Evolutionary conservation across 352 stramenopile species (phyloP).

Genomic region (Phytophthora tentaculata): DNA sequence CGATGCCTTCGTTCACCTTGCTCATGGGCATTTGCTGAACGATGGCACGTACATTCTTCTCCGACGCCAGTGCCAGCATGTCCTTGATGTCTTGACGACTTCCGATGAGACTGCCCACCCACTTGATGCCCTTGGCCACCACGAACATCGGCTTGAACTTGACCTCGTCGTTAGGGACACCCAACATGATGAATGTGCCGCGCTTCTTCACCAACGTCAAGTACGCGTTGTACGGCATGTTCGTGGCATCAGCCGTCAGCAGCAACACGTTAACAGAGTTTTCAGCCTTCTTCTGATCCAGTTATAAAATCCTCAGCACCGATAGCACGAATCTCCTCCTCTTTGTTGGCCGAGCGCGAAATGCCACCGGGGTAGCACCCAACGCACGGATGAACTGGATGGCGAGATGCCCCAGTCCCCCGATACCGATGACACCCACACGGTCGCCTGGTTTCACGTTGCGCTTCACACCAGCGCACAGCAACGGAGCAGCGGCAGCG

Average conservation of each 20-base stretch:
- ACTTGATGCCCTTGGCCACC: neutral
- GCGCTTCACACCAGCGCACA: conserved; percentile 20
- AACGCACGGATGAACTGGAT: conserved; percentile 31
- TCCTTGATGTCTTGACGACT: conserved; percentile 47
- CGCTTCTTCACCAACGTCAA: conserved; percentile 56
- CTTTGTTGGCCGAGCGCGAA: conserved; percentile 23
- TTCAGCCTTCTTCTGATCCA: conserved; percentile 23
- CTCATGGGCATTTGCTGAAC: conserved; percentile 23
- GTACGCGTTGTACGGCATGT: conserved; percentile 56
- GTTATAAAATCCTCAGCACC: conserved; percentile 25
- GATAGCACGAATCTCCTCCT: conserved; percentile 19
- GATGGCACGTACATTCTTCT: conserved; percentile 56
- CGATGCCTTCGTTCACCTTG: conserved; percentile 23
- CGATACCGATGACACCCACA: conserved; percentile 22
- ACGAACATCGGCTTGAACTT: conserved; percentile 43
- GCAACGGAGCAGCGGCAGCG: conserved; percentile 6
- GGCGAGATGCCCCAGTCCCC: conserved; percentile 24
- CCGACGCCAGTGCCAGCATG: conserved; percentile 77
- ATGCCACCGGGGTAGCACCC: conserved; percentile 15
- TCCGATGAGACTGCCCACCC: conserved; percentile 10
- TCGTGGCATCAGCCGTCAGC: conserved; percentile 61
- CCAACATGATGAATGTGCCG: conserved; percentile 51
- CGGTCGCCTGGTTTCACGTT: conserved; percentile 24
- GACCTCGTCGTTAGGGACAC: conserved; percentile 59
- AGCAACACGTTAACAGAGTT: conserved; percentile 67